Evolutionary conservation across 352 stramenopile species (phyloP), one percentile per base, ranked within the genome.

Genomic region (Phytophthora crassamura): DNA sequence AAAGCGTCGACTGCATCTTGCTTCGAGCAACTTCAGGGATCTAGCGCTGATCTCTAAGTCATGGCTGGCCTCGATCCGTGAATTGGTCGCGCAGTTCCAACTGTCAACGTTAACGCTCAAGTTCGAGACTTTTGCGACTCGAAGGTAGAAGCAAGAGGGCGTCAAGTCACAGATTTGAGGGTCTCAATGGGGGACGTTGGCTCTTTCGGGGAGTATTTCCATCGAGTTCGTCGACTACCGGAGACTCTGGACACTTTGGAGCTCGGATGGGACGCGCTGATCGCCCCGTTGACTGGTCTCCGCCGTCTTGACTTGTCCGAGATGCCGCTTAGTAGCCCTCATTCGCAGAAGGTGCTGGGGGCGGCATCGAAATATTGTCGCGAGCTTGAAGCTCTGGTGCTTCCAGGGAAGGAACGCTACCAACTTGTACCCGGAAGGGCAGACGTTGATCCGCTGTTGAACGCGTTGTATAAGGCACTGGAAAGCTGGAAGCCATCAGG

Each of bases 11-110:
- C 18, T 62, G 0, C 32, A 4, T 10, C 20, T 59, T 7, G 33
- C 35, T 0, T 40, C 34, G 11, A 39, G 56, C 1, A 1, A 2
- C 20, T 43, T 78, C 9, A 40, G 52, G 28, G 41, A 32, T 14
- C 16, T 78, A 33, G 59, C 67, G 39, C 46, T 81, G 9, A 62
- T 81, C 15, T 63, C 57, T 1, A 68, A 67, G 14, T 39, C 50
- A 7, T 81, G 73, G 73, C 25, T 18, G 1, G 11, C 46, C 30
- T 53, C 67, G 2, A 32, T 74, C 30, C 52, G 50, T 28, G 61
- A 78, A 54, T 11, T 78, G 10, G 39, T 64, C 4, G 59, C 55
- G 15, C 42, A 59, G 3, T 42, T 50, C 12, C 52, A 57, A 52
- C 50, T 55, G 28, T 62, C 53, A 15, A 50, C 49, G 8, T 43